These are phyloP conservation scores for Mycena galericulata DNA, from an alignment of 768 basidiomycete genomes.

Conservation along the genomic window DNA sequence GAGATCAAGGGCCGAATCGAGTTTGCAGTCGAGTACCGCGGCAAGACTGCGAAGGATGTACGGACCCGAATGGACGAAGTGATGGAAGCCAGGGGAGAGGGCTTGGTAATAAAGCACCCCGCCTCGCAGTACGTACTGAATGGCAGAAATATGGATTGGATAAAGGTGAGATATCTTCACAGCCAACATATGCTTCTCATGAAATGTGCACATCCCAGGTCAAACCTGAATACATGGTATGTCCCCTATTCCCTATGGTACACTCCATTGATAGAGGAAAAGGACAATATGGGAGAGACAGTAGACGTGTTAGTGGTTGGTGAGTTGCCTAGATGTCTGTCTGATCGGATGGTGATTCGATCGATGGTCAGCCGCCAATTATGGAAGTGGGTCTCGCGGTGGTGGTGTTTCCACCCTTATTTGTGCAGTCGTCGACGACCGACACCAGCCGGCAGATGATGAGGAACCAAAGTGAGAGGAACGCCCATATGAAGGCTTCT, in stretches of 20 bases:
- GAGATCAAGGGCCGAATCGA: constrained; percentile 86
- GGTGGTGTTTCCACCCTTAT: constrained; percentile 92
- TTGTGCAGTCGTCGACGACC: constrained; percentile 89
- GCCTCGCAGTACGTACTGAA: constrained; percentile 85
- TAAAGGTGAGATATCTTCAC: constrained; percentile 70
- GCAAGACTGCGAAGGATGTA: constrained; percentile 86
- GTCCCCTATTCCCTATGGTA: constrained; percentile 23
- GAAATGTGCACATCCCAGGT: constrained; percentile 55
- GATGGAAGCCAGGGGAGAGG: constrained; percentile 90
- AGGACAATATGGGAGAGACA: constrained; percentile 95
- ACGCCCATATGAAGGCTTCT: not conserved
- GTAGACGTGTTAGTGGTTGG: constrained; percentile 93
- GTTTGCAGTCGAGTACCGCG: constrained; percentile 76
- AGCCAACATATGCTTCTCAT: not conserved
- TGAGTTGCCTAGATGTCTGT: constrained; percentile 46
- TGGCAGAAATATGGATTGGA: constrained; percentile 92
- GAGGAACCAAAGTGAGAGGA: constrained; percentile 71
- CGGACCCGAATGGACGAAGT: constrained; percentile 83
- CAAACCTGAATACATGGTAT: constrained; percentile 89
- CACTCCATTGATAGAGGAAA: not conserved
- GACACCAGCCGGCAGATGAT: constrained; percentile 61
- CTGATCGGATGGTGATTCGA: constrained; percentile 3
- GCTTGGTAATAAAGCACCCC: constrained; percentile 91
- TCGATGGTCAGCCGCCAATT: constrained; percentile 84
- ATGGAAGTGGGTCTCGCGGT: constrained; percentile 86